Evolutionary conservation across 2,329 filamentous ascomycete species (phyloP).

Genomic region (Neofusicoccum ribis): DNA sequence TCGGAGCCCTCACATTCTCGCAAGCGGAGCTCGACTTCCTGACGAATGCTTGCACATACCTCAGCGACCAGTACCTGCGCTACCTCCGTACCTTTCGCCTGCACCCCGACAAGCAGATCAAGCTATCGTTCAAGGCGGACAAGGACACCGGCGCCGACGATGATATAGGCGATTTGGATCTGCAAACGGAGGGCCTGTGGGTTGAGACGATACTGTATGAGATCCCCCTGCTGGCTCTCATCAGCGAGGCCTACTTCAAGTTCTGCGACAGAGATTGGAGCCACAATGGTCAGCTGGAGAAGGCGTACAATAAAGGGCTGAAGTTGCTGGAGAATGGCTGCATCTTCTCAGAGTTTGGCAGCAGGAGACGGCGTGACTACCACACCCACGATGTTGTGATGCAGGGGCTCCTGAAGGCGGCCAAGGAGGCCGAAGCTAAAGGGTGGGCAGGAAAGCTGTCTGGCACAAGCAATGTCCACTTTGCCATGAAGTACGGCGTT

Average conservation of each 20-base stretch:
- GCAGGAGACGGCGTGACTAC: constrained; percentile 84
- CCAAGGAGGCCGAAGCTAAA: constrained; percentile 65
- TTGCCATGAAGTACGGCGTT: constrained; percentile 89
- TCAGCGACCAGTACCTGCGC: constrained; percentile 73
- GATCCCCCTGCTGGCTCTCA: constrained; percentile 87
- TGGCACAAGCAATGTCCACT: constrained; percentile 94
- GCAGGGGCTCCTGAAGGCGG: constrained; percentile 77
- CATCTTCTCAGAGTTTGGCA: constrained; percentile 91
- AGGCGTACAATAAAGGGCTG: constrained; percentile 78
- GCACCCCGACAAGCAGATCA: constrained; percentile 76
- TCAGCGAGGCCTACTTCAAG: constrained; percentile 95
- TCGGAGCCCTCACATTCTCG: constrained; percentile 78
- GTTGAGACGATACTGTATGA: constrained; percentile 96
- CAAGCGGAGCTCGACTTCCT: constrained; percentile 80
- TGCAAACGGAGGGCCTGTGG: constrained; percentile 81
- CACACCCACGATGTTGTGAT: constrained; percentile 93
- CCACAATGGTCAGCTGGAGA: constrained; percentile 81
- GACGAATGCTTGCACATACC: constrained; percentile 74
- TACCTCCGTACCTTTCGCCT: constrained; percentile 83
- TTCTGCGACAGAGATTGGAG: constrained; percentile 94
- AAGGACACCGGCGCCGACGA: constrained; percentile 62
- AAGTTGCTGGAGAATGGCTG: constrained; percentile 79
- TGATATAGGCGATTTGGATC: constrained; percentile 69
- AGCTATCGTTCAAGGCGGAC: constrained; percentile 60
- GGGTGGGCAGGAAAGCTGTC: constrained; percentile 72